Evolutionary conservation across 495 filamentous ascomycete species (phyloP).

Genomic region (Parachaetomium inaequale): DNA sequence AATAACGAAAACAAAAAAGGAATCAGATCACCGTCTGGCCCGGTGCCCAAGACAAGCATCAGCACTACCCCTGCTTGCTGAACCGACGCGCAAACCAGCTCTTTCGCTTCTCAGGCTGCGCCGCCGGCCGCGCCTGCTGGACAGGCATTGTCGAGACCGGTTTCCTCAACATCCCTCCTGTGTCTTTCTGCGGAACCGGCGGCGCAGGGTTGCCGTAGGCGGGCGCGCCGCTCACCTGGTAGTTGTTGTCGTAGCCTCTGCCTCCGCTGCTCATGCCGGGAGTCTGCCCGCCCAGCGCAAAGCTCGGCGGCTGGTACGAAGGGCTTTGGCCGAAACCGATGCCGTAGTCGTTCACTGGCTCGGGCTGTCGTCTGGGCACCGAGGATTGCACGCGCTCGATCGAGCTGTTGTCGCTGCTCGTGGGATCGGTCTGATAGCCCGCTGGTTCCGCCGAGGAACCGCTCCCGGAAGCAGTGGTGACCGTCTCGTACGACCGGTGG

Average conservation of each 20-base stretch:
- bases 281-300: constrained; percentile 31
- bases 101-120: constrained; percentile 66
- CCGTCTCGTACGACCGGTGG: constrained; percentile 78
- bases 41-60: not conserved
- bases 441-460: constrained; percentile 67
- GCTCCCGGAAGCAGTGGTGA: constrained; percentile 67
- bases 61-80: constrained; percentile 55
- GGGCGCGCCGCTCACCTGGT: constrained; percentile 11
- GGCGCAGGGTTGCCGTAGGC: constrained; percentile 28
- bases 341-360: constrained; percentile 46
- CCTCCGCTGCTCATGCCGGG: constrained; percentile 10
- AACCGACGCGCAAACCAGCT: constrained; percentile 84
- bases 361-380: constrained; percentile 46
- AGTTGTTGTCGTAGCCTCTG: constrained; percentile 8
- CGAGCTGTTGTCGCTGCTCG: constrained; percentile 85
- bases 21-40: not conserved
- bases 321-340: constrained; percentile 42
- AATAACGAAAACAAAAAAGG: constrained; percentile 1
- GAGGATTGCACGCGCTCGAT: constrained; percentile 68
- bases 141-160: constrained; percentile 23
- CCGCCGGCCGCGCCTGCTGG: constrained; percentile 36
- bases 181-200: constrained; percentile 42
- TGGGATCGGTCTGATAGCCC: constrained; percentile 80
- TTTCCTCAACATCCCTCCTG: constrained; percentile 32
- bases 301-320: constrained; percentile 35